Base-by-base conservation (phyloP, 2,329 filamentous ascomycete species). In the Apiospora phragmitis region DNA sequence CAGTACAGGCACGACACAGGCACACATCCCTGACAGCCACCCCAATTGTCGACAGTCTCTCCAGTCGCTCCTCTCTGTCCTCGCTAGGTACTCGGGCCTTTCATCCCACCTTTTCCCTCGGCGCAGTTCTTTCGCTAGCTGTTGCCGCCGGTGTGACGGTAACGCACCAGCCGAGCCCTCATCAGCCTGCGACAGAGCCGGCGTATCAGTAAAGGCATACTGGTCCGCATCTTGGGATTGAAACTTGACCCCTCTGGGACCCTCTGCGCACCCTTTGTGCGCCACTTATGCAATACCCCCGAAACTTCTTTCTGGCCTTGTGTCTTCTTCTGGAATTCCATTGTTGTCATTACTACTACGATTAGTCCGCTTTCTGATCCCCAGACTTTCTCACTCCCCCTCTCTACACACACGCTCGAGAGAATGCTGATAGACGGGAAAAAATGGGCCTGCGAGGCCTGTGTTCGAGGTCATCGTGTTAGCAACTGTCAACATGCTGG, bases 401-500 rank as follows among this genome's bases (percentile, higher is more conserved):
- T 35, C 65, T 67, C 65, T 47, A 67, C 65, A 32, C 18, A 45
- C 65, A 49, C 26, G n/a, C 67, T 41, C 45, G 29, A 45, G 29
- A 68, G 67, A 51, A 95, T 95, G 93, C 88, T 95, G 82, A 93
- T 95, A 82, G 91, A 97, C 88, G 95, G 95, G 83, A 94, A 97
- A 87, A 98, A 98, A 87, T 98, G 90, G 87, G 95, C 95, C 84
- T 98, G 95, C 88, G 94, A 97, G 86, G 95, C 95, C 85, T 99
- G 96, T 86, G 94, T 99, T 81, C 93, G 96, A 84, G 96, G 96
- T 80, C 96, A 99, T 86, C 94, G 96, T 81, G 96, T 99, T 81
- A 98, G 95, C 92, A 97, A 96, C 82, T 99, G 96, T 87, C 94
- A 95, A 83, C 96, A 99, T 84, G 89, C 90, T 82, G 94, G 95